These are phyloP conservation scores for Coccomyxa sp. DNA, from an alignment of 139 green algal genomes.

Conservation along the genomic window DNA sequence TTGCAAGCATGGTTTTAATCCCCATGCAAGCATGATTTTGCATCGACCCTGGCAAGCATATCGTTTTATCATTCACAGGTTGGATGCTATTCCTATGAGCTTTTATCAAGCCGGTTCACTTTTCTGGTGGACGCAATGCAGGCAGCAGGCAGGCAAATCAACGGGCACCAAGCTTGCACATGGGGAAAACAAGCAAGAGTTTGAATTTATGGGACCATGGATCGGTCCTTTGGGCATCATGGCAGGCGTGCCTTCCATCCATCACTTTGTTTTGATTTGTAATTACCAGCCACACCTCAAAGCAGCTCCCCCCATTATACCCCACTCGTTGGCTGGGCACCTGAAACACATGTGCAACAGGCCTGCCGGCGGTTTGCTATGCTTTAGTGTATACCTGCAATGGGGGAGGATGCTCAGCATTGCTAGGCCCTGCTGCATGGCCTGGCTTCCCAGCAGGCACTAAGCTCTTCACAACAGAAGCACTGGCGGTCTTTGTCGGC, in stretches of 20 bases:
- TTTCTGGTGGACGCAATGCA: background rate
- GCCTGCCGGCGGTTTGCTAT: slow-evolving; percentile 57
- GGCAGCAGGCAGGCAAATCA: background rate
- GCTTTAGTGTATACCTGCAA: slow-evolving; percentile 46
- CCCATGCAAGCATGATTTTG: no score
- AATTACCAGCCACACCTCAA: no score
- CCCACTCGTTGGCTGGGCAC: no score
- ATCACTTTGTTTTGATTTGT: no score
- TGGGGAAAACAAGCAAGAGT: slow-evolving; percentile 14
- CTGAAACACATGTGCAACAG: slow-evolving; percentile 3
- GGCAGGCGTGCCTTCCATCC: slow-evolving; percentile 45
- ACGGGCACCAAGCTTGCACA: background rate
- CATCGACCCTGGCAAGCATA: no score
- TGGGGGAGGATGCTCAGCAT: slow-evolving; percentile 24
- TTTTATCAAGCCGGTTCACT: no score
- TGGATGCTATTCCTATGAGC: no score
- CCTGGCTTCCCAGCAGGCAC: slow-evolving; percentile 16
- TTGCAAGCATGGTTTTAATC: no score
- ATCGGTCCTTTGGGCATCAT: slow-evolving; percentile 60
- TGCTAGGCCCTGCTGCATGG: background rate
- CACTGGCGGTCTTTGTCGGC: slow-evolving; percentile 39
- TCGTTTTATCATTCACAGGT: no score
- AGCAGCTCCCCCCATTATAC: no score
- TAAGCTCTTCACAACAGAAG: slow-evolving; percentile 51
- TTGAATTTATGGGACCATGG: slow-evolving; percentile 64